phyloP scores from a whole-genome alignment of 148 eudicot species.

The Dysphania ambrosioides region DNA sequence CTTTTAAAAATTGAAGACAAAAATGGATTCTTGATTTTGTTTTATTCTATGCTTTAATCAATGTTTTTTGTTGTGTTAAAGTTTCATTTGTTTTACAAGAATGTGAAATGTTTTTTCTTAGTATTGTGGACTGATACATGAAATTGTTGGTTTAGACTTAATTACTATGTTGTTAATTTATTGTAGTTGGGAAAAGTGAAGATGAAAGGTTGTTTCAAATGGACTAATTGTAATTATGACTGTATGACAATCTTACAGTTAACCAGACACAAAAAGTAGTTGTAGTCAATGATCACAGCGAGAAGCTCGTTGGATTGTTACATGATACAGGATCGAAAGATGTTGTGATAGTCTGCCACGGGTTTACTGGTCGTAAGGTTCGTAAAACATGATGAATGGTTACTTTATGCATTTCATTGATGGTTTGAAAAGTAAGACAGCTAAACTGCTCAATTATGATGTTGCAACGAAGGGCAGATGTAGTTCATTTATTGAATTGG shows the following conservation, averaged over 20 bases:
- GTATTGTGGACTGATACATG: no score
- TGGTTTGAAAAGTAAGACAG: no score
- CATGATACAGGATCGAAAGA: slow-evolving; percentile 67
- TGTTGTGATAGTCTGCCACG: slow-evolving; percentile 71
- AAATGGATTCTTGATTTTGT: no score
- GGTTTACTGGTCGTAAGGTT: slow-evolving; percentile 62
- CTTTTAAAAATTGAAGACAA: no score
- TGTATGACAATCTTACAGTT: slow-evolving; percentile 29
- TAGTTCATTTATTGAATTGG: background rate
- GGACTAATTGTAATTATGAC: background rate
- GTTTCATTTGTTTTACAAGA: background rate
- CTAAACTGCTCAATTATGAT: background rate
- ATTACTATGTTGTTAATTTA: background rate
- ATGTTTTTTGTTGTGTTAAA: background rate
- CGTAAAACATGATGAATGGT: background rate
- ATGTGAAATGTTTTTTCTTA: background rate
- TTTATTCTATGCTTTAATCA: no score
- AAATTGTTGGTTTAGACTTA: background rate
- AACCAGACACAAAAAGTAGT: slow-evolving; percentile 44
- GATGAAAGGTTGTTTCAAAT: background rate
- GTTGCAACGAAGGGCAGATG: background rate
- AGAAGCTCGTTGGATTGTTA: slow-evolving; percentile 64
- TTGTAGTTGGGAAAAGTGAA: background rate
- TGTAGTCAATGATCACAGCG: slow-evolving; percentile 45
- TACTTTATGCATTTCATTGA: no score